phyloP scores from a whole-genome alignment of 1,284 basidiomycete genomes.

The Gymnopus androsaceus region DNA sequence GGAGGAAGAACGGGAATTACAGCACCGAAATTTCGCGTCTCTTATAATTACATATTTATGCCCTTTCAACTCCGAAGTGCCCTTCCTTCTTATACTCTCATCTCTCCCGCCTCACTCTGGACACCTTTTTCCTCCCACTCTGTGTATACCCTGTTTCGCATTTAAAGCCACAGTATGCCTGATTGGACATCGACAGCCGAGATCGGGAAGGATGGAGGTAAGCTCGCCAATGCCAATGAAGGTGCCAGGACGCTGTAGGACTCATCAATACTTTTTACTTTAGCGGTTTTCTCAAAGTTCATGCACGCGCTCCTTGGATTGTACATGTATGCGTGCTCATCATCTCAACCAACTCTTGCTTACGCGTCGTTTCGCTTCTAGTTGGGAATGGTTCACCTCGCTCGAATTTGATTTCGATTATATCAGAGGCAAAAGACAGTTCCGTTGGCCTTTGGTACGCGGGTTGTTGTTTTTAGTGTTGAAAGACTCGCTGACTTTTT shows the following conservation, averaged over 20 bases:
- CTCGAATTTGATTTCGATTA: conserved; percentile 70
- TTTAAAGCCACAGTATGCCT: conserved; percentile 19
- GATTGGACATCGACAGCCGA: conserved; percentile 26
- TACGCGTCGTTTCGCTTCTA: conserved; percentile 24
- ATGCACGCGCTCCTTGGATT: conserved; percentile 69
- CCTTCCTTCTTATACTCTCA: too few species aligned
- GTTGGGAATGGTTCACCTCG: conserved; percentile 69
- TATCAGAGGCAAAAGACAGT: conserved; percentile 57
- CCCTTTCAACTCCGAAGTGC: too few species aligned
- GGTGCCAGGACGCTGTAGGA: too few species aligned
- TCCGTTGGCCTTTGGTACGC: conserved; percentile 60
- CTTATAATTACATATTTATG: conserved; percentile 11
- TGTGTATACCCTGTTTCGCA: background rate
- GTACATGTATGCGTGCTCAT: conserved; percentile 50
- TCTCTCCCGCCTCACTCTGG: conserved; percentile 11
- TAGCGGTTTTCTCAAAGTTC: conserved; percentile 63
- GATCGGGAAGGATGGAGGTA: conserved; percentile 22
- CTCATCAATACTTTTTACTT: too few species aligned
- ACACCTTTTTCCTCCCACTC: background rate
- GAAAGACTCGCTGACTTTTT: background rate
- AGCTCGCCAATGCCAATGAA: too few species aligned
- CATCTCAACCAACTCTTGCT: conserved; percentile 1
- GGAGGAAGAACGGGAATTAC: too few species aligned
- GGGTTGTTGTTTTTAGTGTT: background rate
- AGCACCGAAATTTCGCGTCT: background rate